phyloP scores from a whole-genome alignment of 2,329 filamentous ascomycete species.

The Claviceps pusilla region DNA sequence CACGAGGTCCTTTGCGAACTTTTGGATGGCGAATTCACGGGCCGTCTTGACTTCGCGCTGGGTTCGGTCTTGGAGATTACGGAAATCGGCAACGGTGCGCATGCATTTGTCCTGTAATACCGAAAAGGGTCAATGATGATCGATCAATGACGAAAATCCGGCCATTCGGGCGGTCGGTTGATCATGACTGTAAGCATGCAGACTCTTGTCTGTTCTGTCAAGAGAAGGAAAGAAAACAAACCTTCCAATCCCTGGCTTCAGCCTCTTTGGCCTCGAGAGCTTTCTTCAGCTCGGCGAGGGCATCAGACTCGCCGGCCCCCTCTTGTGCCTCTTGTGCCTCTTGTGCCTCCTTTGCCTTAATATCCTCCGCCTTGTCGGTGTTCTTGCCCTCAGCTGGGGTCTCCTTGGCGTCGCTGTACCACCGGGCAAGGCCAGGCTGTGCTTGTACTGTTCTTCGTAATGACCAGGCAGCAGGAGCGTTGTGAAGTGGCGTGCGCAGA shows the following conservation, averaged over 20 bases:
- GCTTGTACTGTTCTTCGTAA: slow-evolving; percentile 15
- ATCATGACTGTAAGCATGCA: no score
- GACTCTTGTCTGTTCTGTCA: no score
- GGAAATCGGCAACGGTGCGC: slow-evolving; percentile 88
- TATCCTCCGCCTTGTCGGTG: slow-evolving; percentile 8
- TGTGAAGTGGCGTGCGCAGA: slow-evolving; percentile 23
- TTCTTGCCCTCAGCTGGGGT: slow-evolving; percentile 14
- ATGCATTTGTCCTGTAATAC: slow-evolving; percentile 74
- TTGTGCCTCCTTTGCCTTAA: slow-evolving; percentile 11
- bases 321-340: slow-evolving; percentile 1
- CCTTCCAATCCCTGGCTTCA: slow-evolving; percentile 65
- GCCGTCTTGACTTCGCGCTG: slow-evolving; percentile 77
- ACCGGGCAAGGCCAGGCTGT: slow-evolving; percentile 24
- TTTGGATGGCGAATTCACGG: slow-evolving; percentile 86
- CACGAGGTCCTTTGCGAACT: slow-evolving; percentile 86
- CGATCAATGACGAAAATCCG: neutral
- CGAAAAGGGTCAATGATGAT: neutral
- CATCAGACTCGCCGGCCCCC: slow-evolving; percentile 16
- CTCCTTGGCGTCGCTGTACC: slow-evolving; percentile 35
- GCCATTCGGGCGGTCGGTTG: no score
- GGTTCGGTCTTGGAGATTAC: slow-evolving; percentile 91
- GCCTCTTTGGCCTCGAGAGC: slow-evolving; percentile 36
- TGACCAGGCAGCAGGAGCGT: slow-evolving; percentile 20
- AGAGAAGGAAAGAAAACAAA: slow-evolving; percentile 22
- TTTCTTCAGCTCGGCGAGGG: slow-evolving; percentile 33